Evolutionary conservation across 148 eudicot genomes (phyloP), one percentile per base, ranked within the genome.

Genomic region (Simmondsia chinensis): DNA sequence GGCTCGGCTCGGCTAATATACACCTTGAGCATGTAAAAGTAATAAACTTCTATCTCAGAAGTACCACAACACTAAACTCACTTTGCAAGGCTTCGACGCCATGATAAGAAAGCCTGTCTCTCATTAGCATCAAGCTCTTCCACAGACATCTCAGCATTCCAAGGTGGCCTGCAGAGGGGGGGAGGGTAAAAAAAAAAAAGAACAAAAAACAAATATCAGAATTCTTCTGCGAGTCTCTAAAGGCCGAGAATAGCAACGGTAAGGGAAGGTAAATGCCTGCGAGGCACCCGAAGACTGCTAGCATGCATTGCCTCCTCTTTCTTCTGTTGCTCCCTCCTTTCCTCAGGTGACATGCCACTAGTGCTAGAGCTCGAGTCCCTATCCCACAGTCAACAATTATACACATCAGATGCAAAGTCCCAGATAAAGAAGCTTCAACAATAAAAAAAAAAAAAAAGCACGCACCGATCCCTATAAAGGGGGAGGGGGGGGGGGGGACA

Each of bases 41-140:
- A n/a, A n/a, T n/a, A n/a, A n/a, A n/a, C n/a, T n/a, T n/a, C n/a
- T n/a, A n/a, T n/a, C n/a, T n/a, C n/a, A n/a, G n/a, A n/a, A n/a
- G 21, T n/a, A 26, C 18, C 3, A 25, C 25, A 44, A 43, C 42
- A n/a, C 9, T 46, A 33, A 22, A 30, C 82, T 52, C 52, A 91
- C 99, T 74, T 77, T 52, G 88, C 99, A 72, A 91, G 99, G 44
- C 59, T 64, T 64, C 94, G 77, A 18, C 99, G 85, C 97, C 97
- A 89, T 16, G 69, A 46, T 37, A 89, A 47, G 57, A 89, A 89
- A 36, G 97, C 75, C 34, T 67, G 85, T 48, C 70, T 77, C 58
- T 89, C 97, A 68, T 65, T 85, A 39, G 53, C 54, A 67, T 91
- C 89, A 56, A 85, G 99, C 81, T 85, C 94, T 63, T 85, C 99